Evolutionary conservation across 495 filamentous ascomycete species (phyloP), one percentile per base, ranked within the genome.

Genomic region (Thermochaetoides thermophila): DNA sequence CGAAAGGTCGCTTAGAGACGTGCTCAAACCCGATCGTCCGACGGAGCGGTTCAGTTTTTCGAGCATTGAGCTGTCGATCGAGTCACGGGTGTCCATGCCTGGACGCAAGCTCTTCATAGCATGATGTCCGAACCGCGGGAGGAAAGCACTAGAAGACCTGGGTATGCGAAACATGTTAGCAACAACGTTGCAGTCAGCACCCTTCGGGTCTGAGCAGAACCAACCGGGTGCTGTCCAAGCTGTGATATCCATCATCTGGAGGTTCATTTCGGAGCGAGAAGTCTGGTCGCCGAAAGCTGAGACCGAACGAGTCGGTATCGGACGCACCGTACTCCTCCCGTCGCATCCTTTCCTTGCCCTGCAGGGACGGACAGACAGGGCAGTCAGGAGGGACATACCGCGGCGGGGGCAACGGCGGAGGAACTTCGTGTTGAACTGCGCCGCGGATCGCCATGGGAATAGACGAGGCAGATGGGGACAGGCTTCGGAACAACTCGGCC

Each of bases 31-130:
- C 4, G 63, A 66, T 32, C 67, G 64, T 18, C 66, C 58, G 38
- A 50, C 73, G 61, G 34, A 67, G 50, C 56, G 74, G 68, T 59
- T 81, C 61, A 61, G 74, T 49, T 81, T 86, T 28, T 80, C 81
- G 17, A 89, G 56, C 32, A 87, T 57, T 37, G 78, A 76, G 48
- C 77, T 77, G 44, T 91, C 84, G 46, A 89, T 89, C 17, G 72
- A 71, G 43, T 81, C 73, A 11, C 71, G 76, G 6, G 69, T 72
- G 16, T 50, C n/a, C n/a, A n/a, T n/a, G n/a, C n/a, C n/a, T n/a
- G n/a, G 50, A 37, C 66, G 72, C 48, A 62, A 58, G 62, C 78
- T 59, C 17, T 53, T 67, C 34, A 60, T 56, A 37, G 64, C 50
- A 33, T 69, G 63, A 31, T 52, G 53, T 35, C 61, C 56, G 54